Evolutionary conservation across 495 filamentous ascomycete species (phyloP), one percentile per base, ranked within the genome.

Genomic region (Penicillium lagena): DNA sequence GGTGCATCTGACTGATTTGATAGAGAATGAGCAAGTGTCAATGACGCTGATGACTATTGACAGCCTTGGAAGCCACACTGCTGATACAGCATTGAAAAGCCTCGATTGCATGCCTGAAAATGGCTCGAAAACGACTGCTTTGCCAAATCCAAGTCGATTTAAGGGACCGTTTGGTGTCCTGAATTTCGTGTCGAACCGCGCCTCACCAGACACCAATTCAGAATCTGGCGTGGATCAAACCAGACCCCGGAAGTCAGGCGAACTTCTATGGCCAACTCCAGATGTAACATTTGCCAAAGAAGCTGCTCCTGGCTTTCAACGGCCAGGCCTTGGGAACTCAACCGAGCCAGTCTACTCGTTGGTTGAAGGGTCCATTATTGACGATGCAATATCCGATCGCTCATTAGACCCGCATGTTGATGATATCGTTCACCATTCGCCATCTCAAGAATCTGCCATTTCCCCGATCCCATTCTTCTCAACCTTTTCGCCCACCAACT

Each of bases 141-240:
- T n/a, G n/a, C n/a, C n/a, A n/a, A 15, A 28, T 12, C n/a, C 4
- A 29, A 35, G 10, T n/a, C 9, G 31, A 2, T 45, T 46, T 40
- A 38, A 42, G 15, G 48, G 48, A 13, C 48, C 48, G 4, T 51
- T 51, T 38, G 48, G 48, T 7, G 27, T 51, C 6, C 13, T 51
- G n/a, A 29, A 42, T 41, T 12, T 46, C 13, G 2, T 15, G 28
- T 32, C 7, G 42, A 17, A 37, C 22, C 9, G 32, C 29, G 11
- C 7, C 9, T 10, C 42, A 8, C 15, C n/a, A 2, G 13, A 14
- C 38, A 7, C n/a, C 27, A 14, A 45, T 40, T 6, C 17, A 9
- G 37, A 27, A n/a, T n/a, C 10, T 28, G 37, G 7, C 12, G 28
- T 17, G 9, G 7, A 7, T 32, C 30, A 11, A 32, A 32, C 7